These are phyloP conservation scores for Tulasnella sp. DNA, from an alignment of 768 basidiomycete species.

Conservation along the genomic window DNA sequence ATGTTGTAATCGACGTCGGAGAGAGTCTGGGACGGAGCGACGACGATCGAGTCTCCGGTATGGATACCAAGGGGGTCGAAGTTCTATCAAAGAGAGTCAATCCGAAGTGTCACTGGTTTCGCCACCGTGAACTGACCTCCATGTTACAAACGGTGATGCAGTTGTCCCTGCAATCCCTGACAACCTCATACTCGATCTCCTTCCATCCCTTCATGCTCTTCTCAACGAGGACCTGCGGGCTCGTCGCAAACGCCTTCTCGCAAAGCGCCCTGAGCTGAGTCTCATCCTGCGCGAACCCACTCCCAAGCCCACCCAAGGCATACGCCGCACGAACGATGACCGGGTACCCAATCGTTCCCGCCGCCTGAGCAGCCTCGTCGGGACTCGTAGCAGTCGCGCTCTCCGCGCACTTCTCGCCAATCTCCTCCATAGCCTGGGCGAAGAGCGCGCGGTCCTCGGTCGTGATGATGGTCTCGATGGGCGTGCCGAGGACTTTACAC, in stretches of 20 bases:
- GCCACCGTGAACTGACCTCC: slow-evolving; percentile 58
- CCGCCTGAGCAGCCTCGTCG: slow-evolving; percentile 77
- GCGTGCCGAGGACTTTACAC: slow-evolving; percentile 89
- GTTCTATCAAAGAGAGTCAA: slow-evolving; percentile 45
- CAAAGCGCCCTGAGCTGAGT: slow-evolving; percentile 80
- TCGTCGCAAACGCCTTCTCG: slow-evolving; percentile 91
- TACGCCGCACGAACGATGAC: slow-evolving; percentile 96
- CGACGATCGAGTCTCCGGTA: slow-evolving; percentile 96
- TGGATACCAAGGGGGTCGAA: slow-evolving; percentile 98
- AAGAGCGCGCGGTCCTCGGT: slow-evolving; percentile 96
- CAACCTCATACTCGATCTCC: slow-evolving; percentile 99
- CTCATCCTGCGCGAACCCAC: slow-evolving; percentile 93
- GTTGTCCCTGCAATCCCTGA: slow-evolving; percentile 93
- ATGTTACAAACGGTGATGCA: slow-evolving; percentile 99
- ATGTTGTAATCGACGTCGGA: slow-evolving; percentile 99
- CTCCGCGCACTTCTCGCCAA: slow-evolving; percentile 91
- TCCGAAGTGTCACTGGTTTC: not conserved
- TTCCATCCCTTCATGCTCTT: slow-evolving; percentile 99
- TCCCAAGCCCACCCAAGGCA: slow-evolving; percentile 90
- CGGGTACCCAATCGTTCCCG: slow-evolving; percentile 78
- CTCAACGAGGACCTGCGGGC: slow-evolving; percentile 97
- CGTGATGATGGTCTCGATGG: slow-evolving; percentile 92
- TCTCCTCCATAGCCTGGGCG: slow-evolving; percentile 86
- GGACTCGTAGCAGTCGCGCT: slow-evolving; percentile 75
- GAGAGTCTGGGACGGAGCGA: slow-evolving; percentile 94